Base-by-base conservation (phyloP, 768 basidiomycete genomes). In the Serendipita sp. region DNA sequence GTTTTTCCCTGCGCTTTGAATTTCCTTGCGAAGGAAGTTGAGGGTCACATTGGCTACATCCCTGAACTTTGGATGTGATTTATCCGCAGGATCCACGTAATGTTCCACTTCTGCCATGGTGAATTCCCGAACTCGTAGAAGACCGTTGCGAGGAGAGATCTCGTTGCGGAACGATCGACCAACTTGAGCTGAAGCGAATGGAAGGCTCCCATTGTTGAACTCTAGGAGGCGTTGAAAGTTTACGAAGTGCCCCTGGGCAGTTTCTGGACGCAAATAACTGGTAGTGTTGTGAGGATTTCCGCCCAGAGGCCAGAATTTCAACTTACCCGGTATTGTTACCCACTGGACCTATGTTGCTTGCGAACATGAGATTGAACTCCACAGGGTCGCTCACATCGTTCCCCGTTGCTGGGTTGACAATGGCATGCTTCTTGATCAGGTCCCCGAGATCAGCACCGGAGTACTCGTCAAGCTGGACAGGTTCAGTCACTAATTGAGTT, bases 91-190 rank as follows among this genome's bases (percentile, higher is more conserved):
- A 77, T 98, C 96, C 67, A 99, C 96, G 66, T 78, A 99, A 76
- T 99, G 96, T 75, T 99, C 96, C 71, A 99, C 96, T 77, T 99
- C 96, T 50, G 93, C 96, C 95, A 98, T 96, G 11, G 91, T 96
- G 76, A 98, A 99, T 73, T 99, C 96, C 67, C 95, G 89, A 33
- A 98, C 95, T 65, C 96, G 93, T 51, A 99, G 81, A 42, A 99
- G 80, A 61, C 96, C 96, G 42, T 94, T 91, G 62, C 92, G 88
- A 14, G 96, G 96, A 0, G 93, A 94, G 68, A 99, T 98, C 72
- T 98, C 96, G 72, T 99, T 99, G 61, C 96, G 84, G 82, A 99
- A 99, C 17, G 89, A 83, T 61, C 89, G 85, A 34, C 96, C 96
- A 67, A 99, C 89, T 72, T 96, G 93, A 1, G 96, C 96, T 48